Conservation (phyloP, 768 basidiomycete species). For the Porphyrellus cyaneotinctus region DNA sequence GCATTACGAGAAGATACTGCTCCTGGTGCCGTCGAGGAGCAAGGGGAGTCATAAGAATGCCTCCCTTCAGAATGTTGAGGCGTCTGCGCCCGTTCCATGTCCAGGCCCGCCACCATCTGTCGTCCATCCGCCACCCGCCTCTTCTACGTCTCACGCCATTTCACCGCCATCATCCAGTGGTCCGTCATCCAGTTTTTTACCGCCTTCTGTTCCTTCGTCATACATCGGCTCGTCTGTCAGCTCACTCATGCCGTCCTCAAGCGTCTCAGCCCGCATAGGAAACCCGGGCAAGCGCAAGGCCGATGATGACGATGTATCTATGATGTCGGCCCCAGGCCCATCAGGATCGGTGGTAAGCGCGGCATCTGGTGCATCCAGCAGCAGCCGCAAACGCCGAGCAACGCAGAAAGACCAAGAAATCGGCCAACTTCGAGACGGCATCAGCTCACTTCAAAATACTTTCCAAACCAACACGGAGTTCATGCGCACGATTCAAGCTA, state of each 20-base stretch:
- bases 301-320: background rate
- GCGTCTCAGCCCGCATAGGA: background rate
- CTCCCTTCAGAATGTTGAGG: background rate
- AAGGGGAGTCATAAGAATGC: background rate
- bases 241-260: background rate
- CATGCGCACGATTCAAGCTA: too few relatives aligned
- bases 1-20: background rate
- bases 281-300: background rate
- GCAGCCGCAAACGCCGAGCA: background rate
- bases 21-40: background rate
- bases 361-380: background rate
- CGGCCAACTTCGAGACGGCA: background rate
- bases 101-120: too few relatives aligned
- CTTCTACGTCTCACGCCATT: background rate
- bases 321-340: background rate
- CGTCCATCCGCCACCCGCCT: background rate
- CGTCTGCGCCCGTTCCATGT: too few relatives aligned
- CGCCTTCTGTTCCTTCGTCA: background rate
- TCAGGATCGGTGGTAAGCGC: background rate
- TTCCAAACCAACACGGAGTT: background rate
- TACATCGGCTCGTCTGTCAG: background rate
- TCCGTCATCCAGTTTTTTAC: background rate
- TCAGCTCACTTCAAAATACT: background rate
- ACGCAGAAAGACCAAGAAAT: background rate
- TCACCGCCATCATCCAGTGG: background rate